These are phyloP conservation scores for Solanum habrochaites DNA, from an alignment of 257 asterid genomes.

Conservation along the genomic window DNA sequence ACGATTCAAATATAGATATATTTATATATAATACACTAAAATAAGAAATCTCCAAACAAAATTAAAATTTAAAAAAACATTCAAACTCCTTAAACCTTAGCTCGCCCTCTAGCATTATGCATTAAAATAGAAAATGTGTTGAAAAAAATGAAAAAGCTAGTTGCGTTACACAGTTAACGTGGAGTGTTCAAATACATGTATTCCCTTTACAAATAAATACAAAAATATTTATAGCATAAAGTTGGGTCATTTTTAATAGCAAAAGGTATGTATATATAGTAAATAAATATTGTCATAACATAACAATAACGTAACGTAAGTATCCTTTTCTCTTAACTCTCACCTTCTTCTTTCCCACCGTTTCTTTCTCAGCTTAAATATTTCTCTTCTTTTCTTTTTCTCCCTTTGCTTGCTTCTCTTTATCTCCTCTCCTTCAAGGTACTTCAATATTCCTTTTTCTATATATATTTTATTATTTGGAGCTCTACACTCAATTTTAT, in stretches of 20 bases:
- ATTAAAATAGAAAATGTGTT: not conserved
- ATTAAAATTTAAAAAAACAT: too few species aligned
- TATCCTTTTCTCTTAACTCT: not conserved
- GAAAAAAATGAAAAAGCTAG: not conserved
- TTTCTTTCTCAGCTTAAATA: not conserved
- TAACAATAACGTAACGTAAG: not conserved
- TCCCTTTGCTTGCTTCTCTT: slow-evolving; percentile 33
- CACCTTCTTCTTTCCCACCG: not conserved
- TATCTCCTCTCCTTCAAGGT: slow-evolving; percentile 50
- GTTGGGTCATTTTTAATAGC: not conserved
- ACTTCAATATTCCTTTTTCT: slow-evolving; percentile 26
- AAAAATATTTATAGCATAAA: not conserved
- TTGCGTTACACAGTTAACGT: not conserved
- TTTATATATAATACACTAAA: too few species aligned
- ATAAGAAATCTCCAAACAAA: too few species aligned
- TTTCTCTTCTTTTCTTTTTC: not conserved
- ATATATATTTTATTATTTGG: not conserved
- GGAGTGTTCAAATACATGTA: not conserved
- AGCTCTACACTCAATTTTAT: not conserved
- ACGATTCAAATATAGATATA: too few species aligned
- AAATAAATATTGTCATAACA: not conserved
- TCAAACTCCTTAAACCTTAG: too few species aligned
- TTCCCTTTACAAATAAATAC: not conserved
- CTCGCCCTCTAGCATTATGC: too few species aligned
- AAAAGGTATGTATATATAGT: not conserved